Evolutionary conservation across 2,329 filamentous ascomycete species (phyloP).

Genomic region (Hypoxylon sp.): DNA sequence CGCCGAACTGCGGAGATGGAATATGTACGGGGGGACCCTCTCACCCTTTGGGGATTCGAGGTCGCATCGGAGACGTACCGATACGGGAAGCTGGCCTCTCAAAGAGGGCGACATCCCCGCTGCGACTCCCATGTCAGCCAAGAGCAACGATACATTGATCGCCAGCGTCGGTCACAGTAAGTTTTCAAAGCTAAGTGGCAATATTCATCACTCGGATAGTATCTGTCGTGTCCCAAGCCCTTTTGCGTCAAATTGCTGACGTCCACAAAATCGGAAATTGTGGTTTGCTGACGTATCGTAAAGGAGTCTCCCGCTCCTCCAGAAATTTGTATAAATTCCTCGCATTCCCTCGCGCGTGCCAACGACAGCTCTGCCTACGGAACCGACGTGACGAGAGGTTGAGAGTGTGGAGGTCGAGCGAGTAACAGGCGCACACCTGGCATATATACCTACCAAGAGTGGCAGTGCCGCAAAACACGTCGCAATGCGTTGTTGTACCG

Average conservation of each 20-base stretch:
- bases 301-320: background rate
- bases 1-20: background rate
- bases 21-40: too few species aligned
- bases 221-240: background rate
- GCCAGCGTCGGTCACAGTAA: constrained; percentile 25
- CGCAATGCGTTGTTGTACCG: constrained; percentile 27
- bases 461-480: constrained; percentile 14
- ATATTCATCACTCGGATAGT: constrained; percentile 6
- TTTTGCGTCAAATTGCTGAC: constrained; percentile 15
- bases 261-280: background rate
- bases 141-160: constrained; percentile 23
- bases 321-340: constrained; percentile 5
- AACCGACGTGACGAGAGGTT: background rate
- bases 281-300: background rate
- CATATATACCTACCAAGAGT: constrained; percentile 13
- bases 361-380: background rate
- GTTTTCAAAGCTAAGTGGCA: background rate
- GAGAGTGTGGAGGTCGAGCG: background rate
- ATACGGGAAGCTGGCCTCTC: constrained; percentile 30
- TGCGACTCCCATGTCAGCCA: constrained; percentile 24
- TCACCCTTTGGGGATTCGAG: constrained; percentile 15
- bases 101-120: constrained; percentile 28
- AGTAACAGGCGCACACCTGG: constrained; percentile 3
- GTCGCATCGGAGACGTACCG: constrained; percentile 33
- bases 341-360: background rate